Evolutionary conservation across 2,329 filamentous ascomycete species (phyloP), one percentile per base, ranked within the genome.

Genomic region (Alternaria solani): DNA sequence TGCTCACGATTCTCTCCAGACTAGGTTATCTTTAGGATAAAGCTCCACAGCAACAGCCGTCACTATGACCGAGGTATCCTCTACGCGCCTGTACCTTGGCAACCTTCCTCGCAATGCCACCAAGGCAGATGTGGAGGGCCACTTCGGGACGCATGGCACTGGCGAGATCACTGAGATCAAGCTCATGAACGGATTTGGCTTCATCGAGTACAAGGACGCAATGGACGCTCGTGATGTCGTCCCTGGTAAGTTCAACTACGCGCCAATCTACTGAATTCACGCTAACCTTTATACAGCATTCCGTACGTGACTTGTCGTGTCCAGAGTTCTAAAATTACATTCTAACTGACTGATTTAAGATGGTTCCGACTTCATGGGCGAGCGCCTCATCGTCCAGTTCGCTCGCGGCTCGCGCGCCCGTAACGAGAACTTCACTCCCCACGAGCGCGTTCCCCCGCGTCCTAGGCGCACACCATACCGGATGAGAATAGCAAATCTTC

Each of bases 171-270:
- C 91, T 71, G 95, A 99, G 84, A 94, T 99, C 84, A 99, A 99
- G 86, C 89, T 99, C 67, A 99, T 99, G 95, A 98, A 97, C 79
- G 95, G 95, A 76, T 99, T 99, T 79, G 95, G 95, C 79, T 99
- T 99, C 85, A 97, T 99, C 79, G 95, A 99, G 82, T 99, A 98
- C 82, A 96, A 97, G 82, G 95, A 98, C 83, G 89, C 93, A 60
- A 92, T 97, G 91, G 95, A 99, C 83, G 95, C 95, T 71, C 91
- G 94, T 78, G 95, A 99, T 83, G 94, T 99, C 67, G 95, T 99
- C 76, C 95, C 95, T 81, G 94, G 95, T 97, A 88, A 84, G 90
- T 65, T 63, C 60, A 61, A 43, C 57, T 57, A 36, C 30, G 7
- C n/a, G 55, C 59, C 56, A 48, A 26, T 44, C 2, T 16, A 20